These are phyloP conservation scores for Saturnispora besseyi DNA, from an alignment of 805 yeast genomes.

Conservation along the genomic window DNA sequence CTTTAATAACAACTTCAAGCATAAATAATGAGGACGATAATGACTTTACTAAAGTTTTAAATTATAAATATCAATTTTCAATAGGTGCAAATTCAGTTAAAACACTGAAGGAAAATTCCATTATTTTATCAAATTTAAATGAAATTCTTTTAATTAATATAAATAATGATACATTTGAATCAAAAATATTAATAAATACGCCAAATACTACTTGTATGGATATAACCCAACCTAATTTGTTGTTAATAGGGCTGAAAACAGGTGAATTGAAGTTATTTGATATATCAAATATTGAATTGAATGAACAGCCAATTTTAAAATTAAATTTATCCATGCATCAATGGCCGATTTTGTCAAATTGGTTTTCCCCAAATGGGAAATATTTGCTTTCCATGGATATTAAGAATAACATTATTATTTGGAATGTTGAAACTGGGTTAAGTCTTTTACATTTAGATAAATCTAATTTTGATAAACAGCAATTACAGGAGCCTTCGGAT, in stretches of 20 bases:
- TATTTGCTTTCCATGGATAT: slow-evolving; percentile 53
- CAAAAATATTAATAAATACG: neutral
- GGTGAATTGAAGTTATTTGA: slow-evolving; percentile 82
- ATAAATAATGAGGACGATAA: neutral
- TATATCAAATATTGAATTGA: neutral
- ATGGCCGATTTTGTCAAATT: slow-evolving; percentile 43
- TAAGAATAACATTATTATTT: slow-evolving; percentile 44
- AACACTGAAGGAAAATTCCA: neutral
- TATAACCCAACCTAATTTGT: neutral
- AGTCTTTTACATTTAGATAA: slow-evolving; percentile 39
- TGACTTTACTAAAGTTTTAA: slow-evolving; percentile 6
- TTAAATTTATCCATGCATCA: slow-evolving; percentile 46
- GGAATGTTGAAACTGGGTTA: slow-evolving; percentile 55
- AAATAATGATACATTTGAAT: too few species aligned
- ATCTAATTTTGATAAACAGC: neutral
- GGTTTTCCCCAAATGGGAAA: slow-evolving; percentile 52
- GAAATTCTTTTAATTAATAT: neutral
- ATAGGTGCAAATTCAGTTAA: neutral
- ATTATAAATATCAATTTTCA: neutral
- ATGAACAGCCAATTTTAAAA: slow-evolving; percentile 31
- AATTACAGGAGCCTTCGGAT: slow-evolving; percentile 19
- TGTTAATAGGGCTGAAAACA: slow-evolving; percentile 25
- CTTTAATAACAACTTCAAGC: neutral
- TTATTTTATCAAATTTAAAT: slow-evolving; percentile 13
- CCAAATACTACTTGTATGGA: neutral